Conservation (phyloP, 345 rosid genomes). For the Psidium guajava region DNA sequence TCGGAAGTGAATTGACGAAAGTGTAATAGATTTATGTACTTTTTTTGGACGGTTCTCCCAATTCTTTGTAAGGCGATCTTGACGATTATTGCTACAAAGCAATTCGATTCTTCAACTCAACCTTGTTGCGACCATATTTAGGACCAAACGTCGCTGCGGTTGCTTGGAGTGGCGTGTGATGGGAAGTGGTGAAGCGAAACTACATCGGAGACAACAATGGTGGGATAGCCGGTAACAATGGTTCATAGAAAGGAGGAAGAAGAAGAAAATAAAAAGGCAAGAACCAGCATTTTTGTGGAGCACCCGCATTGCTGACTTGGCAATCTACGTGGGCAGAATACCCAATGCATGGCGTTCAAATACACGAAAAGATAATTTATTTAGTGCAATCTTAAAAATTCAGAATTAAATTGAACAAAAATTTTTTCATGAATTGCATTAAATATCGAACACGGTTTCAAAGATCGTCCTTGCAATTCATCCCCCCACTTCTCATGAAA, state of each 20-base stretch:
- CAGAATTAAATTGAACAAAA: not conserved
- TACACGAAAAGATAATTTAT: not conserved
- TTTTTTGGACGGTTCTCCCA: too few species aligned
- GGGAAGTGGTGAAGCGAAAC: not conserved
- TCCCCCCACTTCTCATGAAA: not conserved
- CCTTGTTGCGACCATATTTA: not conserved
- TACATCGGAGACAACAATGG: not conserved
- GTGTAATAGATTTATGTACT: too few species aligned
- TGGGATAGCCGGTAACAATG: not conserved
- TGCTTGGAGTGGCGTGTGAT: not conserved
- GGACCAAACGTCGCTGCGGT: not conserved
- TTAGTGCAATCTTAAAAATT: rapidly evolving
- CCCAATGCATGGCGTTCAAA: too few species aligned
- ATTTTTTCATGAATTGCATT: not conserved
- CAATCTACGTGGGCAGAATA: too few species aligned
- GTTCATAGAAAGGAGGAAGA: not conserved
- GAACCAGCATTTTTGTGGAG: not conserved
- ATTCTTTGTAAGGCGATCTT: not conserved
- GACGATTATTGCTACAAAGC: not conserved
- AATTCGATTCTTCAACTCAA: not conserved
- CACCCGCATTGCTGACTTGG: too few species aligned
- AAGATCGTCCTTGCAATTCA: not conserved
- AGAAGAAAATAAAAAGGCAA: not conserved
- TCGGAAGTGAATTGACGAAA: too few species aligned
- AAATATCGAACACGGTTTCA: not conserved